Evolutionary conservation across 164 flowering plant genomes (phyloP).

Genomic region (Sedum album): DNA sequence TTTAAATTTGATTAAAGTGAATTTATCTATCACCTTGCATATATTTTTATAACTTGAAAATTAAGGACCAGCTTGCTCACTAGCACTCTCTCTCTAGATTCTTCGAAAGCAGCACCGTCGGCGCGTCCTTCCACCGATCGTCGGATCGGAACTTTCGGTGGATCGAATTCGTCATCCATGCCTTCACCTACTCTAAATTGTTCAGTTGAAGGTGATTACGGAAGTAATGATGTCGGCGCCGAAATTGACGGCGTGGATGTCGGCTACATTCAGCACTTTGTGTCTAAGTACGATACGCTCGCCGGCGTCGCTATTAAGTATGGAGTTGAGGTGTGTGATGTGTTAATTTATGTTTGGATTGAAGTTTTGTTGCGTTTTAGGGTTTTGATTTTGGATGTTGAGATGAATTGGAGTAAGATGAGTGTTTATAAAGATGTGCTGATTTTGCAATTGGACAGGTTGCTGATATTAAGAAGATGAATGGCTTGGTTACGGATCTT

Average conservation of each 20-base stretch:
- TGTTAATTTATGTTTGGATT: neutral
- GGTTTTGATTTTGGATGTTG: neutral
- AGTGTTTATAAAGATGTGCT: neutral
- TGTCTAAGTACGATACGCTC: conserved; percentile 81
- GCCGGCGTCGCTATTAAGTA: conserved; percentile 95
- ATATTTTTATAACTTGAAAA: too few species aligned
- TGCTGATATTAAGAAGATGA: conserved; percentile 78
- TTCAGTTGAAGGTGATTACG: neutral
- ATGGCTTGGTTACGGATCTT: conserved; percentile 78
- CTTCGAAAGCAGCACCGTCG: neutral
- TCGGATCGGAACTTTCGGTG: neutral
- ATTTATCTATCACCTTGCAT: too few species aligned
- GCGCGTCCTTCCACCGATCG: neutral
- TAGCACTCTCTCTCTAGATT: neutral
- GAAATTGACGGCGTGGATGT: conserved; percentile 6
- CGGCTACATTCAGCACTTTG: conserved; percentile 50
- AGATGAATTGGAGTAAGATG: neutral
- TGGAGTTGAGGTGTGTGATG: conserved; percentile 77
- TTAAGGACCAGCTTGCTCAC: too few species aligned
- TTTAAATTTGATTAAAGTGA: too few species aligned
- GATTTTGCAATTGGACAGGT: conserved; percentile 34
- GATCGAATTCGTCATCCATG: neutral
- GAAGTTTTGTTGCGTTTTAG: conserved; percentile 7
- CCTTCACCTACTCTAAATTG: neutral
- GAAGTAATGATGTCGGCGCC: neutral